Base-by-base conservation (phyloP, 257 asterid species). In the Penstemon barbatus region DNA sequence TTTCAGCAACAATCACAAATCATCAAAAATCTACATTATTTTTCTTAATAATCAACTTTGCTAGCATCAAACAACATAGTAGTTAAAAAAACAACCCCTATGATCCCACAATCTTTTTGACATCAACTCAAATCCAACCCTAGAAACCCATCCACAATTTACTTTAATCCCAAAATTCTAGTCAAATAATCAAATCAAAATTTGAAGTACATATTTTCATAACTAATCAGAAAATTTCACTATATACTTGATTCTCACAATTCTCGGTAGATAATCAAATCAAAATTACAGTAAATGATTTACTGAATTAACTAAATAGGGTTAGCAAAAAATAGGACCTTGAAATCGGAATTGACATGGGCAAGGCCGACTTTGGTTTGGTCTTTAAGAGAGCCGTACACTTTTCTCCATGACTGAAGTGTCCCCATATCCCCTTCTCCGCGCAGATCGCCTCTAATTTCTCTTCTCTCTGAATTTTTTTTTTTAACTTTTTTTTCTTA, bases 291-390 rank as follows among this genome's bases (percentile, higher is more conserved):
- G 42, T 25, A 11, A 7, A 58, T 58, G 37, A 61, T 15, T 60
- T n/a, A 7, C 39, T 6, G 6, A 43, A 46, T 33, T 3, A 3
- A 18, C 19, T 43, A 49, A 53, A 33, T 8, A 51, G 15, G 7
- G 33, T 33, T 48, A 0, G 37, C 7, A 39, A 48, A 50, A 10
- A 39, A 12, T 2, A 33, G 5, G 53, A 92, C 97, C 96, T 88
- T 92, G 82, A 85, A 92, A 85, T 92, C 98, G 80, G 96, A 87
- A 80, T 88, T 92, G 78, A 92, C 92, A 66, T 84, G 96, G 74
- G 97, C 97, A 67, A 92, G 91, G 40, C 97, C 97, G 77, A 92
- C 93, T 74, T 79, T 84, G 44, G 98, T 90, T 48, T 81, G 87
- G 78, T 92, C 98, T 78, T 92, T 92, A 18, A 92, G 73, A 54